These are phyloP conservation scores for Metarhizium guizhouense DNA, from an alignment of 2,329 filamentous ascomycete genomes.

Conservation along the genomic window DNA sequence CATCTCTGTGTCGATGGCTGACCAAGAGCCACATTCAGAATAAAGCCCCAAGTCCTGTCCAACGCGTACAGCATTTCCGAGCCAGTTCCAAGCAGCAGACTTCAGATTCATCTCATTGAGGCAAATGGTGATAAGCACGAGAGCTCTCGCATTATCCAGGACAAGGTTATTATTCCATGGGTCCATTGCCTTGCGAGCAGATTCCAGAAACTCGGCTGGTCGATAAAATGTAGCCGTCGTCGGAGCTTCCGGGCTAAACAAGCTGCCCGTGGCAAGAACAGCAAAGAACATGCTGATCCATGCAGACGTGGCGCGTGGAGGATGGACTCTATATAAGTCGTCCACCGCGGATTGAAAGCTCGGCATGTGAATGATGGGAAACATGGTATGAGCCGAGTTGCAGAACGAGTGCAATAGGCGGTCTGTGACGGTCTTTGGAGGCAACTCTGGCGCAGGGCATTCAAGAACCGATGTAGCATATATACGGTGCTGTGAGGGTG, in stretches of 20 bases:
- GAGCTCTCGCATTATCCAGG: slow-evolving; percentile 64
- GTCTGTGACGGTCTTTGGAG: slow-evolving; percentile 60
- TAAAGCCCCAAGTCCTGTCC: slow-evolving; percentile 81
- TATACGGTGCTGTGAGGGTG: slow-evolving; percentile 58
- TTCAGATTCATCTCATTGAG: slow-evolving; percentile 80
- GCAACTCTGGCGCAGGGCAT: slow-evolving; percentile 54
- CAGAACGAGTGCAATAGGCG: slow-evolving; percentile 69
- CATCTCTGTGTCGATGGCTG: slow-evolving; percentile 74
- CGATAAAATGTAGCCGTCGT: slow-evolving; percentile 43
- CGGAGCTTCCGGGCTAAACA: slow-evolving; percentile 53
- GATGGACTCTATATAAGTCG: slow-evolving; percentile 60
- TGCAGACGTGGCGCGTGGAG: slow-evolving; percentile 49
- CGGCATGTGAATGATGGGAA: slow-evolving; percentile 84
- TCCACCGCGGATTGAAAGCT: slow-evolving; percentile 71
- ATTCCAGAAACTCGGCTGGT: slow-evolving; percentile 59
- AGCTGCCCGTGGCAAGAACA: slow-evolving; percentile 71
- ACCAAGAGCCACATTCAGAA: slow-evolving; percentile 62
- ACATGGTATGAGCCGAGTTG: slow-evolving; percentile 65
- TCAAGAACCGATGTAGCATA: slow-evolving; percentile 40
- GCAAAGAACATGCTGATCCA: slow-evolving; percentile 78
- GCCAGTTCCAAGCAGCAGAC: slow-evolving; percentile 78
- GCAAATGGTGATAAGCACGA: slow-evolving; percentile 68
- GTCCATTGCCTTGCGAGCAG: slow-evolving; percentile 61
- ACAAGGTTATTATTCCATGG: slow-evolving; percentile 73
- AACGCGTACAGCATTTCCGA: slow-evolving; percentile 69